Base-by-base conservation (phyloP, 176 grass and related monocot genomes). In the Triticum dicoccoides region DNA sequence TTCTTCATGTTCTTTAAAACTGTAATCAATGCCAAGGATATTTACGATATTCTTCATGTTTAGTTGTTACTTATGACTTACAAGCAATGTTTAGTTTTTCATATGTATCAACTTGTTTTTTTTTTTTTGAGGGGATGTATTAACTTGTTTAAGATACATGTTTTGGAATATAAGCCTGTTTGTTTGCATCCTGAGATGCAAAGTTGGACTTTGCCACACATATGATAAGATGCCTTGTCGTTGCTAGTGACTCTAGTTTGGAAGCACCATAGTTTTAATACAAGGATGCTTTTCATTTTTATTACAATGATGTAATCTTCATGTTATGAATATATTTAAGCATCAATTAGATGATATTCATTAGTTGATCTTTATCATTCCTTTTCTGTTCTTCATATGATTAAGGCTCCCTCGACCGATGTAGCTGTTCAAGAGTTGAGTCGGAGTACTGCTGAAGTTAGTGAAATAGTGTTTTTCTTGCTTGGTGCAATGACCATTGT, bases 381-480 rank as follows among this genome's bases (percentile, higher is more conserved):
- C 73, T 45, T 87, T 80, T 84, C 30, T 87, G 66, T 80, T 87
- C 65, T 77, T 74, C 58, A 11, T 80, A 63, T 90, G 41, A 77
- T 88, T 79, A 84, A 98, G 96, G 96, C 93, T 75, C 96, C 93
- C 6, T 96, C 93, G 2, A 89, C 90, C 61, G 93, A 96, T 17
- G 65, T 98, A 88, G 93, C 96, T 86, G 70, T 94, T 84, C 82
- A 92, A 88, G 96, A 98, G 71, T 77, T 98, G 82, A 94, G 86
- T 12, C 90, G 82, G 5, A 72, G 86, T 88, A 94, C 90, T 59
- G 75, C 66, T 80, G 96, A 95, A 96, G 96, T 96, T 77, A 98
- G 96, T 94, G 91, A 98, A 89, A 96, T 98, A 79, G 96, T 98
- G 2, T 98, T 95, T 84, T 98, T 98, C 90, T 92, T 98, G 88